Percentiles rank a stretch among this genome's conserved stretches.
phyloP scores from a whole-genome alignment of 2,329 filamentous ascomycete genomes.

The Trichoderma endophyticum region DNA sequence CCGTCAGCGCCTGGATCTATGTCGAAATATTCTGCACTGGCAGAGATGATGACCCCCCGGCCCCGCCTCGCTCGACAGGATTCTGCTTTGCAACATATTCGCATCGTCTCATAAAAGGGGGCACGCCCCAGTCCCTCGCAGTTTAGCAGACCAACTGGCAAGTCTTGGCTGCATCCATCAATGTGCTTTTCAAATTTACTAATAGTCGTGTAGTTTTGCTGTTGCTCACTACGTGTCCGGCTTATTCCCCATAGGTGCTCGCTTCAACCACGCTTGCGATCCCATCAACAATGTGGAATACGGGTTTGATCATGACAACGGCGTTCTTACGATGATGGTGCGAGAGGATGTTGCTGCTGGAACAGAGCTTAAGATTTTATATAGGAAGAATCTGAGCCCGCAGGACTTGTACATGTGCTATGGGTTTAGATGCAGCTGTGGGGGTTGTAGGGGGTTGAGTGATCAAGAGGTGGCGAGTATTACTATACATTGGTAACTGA shows the following conservation, averaged over 20 bases:
- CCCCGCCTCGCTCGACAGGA: too few relatives aligned
- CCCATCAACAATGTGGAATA: conserved; percentile 44
- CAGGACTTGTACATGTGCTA: conserved; percentile 41
- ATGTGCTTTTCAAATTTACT: background rate
- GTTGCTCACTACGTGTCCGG: conserved; percentile 30
- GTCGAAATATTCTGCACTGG: too few relatives aligned
- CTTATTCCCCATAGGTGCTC: conserved; percentile 49
- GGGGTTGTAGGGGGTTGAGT: conserved; percentile 38
- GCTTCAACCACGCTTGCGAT: conserved; percentile 58
- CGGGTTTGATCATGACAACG: conserved; percentile 33
- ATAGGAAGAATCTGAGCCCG: conserved; percentile 38
- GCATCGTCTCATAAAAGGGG: conserved; percentile 29
- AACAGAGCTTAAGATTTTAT: conserved; percentile 51
- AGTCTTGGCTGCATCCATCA: conserved; percentile 23
- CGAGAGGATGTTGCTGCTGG: conserved; percentile 38
- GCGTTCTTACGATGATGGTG: conserved; percentile 42
- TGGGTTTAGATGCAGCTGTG: conserved; percentile 53
- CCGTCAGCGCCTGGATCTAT: too few relatives aligned
- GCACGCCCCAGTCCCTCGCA: conserved; percentile 32
- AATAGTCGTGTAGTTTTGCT: conserved; percentile 27
- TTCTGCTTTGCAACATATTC: too few relatives aligned
- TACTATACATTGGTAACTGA: conserved; percentile 9
- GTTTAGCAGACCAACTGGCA: conserved; percentile 49
- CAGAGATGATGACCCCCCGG: too few relatives aligned
- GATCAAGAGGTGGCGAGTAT: conserved; percentile 17